Evolutionary conservation across 768 basidiomycete species (phyloP).

Genomic region (Suillus luteus): DNA sequence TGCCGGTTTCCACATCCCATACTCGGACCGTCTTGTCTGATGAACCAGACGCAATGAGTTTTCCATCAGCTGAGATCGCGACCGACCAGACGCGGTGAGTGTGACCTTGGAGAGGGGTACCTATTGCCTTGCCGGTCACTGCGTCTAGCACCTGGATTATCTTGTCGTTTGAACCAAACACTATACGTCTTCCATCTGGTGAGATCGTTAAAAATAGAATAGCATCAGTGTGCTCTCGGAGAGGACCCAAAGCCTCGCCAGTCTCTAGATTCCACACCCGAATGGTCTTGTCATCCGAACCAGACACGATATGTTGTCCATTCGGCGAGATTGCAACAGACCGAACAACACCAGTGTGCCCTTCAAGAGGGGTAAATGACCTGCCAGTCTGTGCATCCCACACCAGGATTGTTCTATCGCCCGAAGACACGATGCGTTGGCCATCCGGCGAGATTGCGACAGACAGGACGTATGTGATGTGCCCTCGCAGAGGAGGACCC

Average conservation of each 20-base stretch:
- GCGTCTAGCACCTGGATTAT: neutral
- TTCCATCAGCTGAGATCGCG: neutral
- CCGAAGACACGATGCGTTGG: slow-evolving; percentile 33
- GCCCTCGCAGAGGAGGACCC: slow-evolving; percentile 30
- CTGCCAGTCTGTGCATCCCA: slow-evolving; percentile 30
- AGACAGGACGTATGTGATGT: slow-evolving; percentile 29
- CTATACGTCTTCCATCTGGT: neutral
- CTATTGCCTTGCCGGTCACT: neutral
- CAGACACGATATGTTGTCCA: slow-evolving; percentile 6
- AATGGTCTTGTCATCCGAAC: slow-evolving; percentile 2
- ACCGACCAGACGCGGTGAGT: neutral
- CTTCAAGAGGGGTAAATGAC: neutral
- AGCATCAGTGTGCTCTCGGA: slow-evolving; percentile 2
- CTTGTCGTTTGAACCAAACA: slow-evolving; percentile 6
- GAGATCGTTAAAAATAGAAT: neutral
- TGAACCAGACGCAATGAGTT: slow-evolving; percentile 4
- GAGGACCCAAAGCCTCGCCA: slow-evolving; percentile 10
- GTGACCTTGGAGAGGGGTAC: neutral
- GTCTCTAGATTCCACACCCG: slow-evolving; percentile 7
- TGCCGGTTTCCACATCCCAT: slow-evolving; percentile 3
- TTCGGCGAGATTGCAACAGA: slow-evolving; percentile 12
- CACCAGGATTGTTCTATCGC: slow-evolving; percentile 30
- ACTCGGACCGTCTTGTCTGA: slow-evolving; percentile 3
- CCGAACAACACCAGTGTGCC: neutral
- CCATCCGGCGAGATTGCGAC: slow-evolving; percentile 36